Evolutionary conservation across 2,329 filamentous ascomycete species (phyloP), one percentile per base, ranked within the genome.

Genomic region (Kalmusia sp.): DNA sequence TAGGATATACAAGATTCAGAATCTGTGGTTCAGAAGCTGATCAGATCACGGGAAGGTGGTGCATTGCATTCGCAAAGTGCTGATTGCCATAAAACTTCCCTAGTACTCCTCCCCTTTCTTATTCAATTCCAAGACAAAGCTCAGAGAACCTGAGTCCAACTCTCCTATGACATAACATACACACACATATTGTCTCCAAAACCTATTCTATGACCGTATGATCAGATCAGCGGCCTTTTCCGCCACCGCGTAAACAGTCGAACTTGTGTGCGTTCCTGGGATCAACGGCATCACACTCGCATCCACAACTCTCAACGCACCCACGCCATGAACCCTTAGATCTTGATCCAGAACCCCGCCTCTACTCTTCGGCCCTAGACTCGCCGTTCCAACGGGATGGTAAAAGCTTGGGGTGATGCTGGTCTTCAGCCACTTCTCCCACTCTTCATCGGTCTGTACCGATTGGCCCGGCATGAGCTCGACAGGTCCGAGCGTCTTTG

Each of bases 141-240:
- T n/a, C n/a, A n/a, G n/a, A n/a, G n/a, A n/a, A n/a, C n/a, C n/a
- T n/a, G n/a, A n/a, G n/a, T n/a, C n/a, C n/a, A n/a, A n/a, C n/a
- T n/a, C n/a, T n/a, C n/a, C n/a, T n/a, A n/a, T n/a, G n/a, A n/a
- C n/a, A n/a, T n/a, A n/a, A n/a, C n/a, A n/a, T n/a, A n/a, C n/a
- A n/a, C n/a, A n/a, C n/a, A n/a, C n/a, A n/a, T n/a, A n/a, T n/a
- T n/a, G n/a, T n/a, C n/a, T n/a, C n/a, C n/a, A n/a, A n/a, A n/a
- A n/a, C n/a, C n/a, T n/a, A n/a, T n/a, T n/a, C n/a, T n/a, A n/a
- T n/a, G n/a, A n/a, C n/a, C n/a, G n/a, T n/a, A 54, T 61, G 28
- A 66, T 62, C 11, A 62, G 33, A 49, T 66, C 63, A 21, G 60
- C 62, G 27, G 58, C 54, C 49, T 63, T 64, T 43, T 62, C 59